Base-by-base conservation (phyloP, 805 yeast genomes). In the Candida mattraensis region DNA sequence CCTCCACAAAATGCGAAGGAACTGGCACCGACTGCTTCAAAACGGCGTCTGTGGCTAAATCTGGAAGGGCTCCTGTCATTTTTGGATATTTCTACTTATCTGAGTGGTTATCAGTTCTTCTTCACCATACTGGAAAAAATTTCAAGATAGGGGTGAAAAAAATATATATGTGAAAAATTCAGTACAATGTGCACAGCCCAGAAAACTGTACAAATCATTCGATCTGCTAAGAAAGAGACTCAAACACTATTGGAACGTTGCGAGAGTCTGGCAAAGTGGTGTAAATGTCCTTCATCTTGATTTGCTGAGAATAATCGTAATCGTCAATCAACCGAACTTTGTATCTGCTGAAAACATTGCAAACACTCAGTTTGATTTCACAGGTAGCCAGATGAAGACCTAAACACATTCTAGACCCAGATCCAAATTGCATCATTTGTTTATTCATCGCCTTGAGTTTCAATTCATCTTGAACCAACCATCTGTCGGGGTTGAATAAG, bases 31-130 rank as follows among this genome's bases (percentile, higher is more conserved):
- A 87, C 37, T 79, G 80, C 58, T 82, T 84, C 33, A 93, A 72
- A 19, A 93, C 98, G 7, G 98, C 98, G 46, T 88, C 97, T 3
- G 91, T 72, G 10, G 96, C 91, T 25, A 86, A 60, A 5, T 72
- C 77, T 23, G 96, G 96, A 25, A 74, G 52, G 38, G n/a, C n/a
- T n/a, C n/a, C n/a, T n/a, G n/a, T n/a, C n/a, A n/a, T n/a, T n/a
- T n/a, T n/a, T n/a, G n/a, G n/a, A n/a, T n/a, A n/a, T n/a, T n/a
- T n/a, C n/a, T n/a, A n/a, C n/a, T n/a, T n/a, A n/a, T n/a, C n/a
- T n/a, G n/a, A n/a, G 11, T 20, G 23, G 23, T 11, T 20, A 20
- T 20, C 20, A n/a, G 20, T 7, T 28, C 10, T 24, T 30, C 27
- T 24, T 14, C 25, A 29, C 14, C 24, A 24, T 24, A 18, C 14